Evolutionary conservation across 805 yeast genomes (phyloP), one percentile per base, ranked within the genome.

Genomic region (Kregervanrija delftensis): DNA sequence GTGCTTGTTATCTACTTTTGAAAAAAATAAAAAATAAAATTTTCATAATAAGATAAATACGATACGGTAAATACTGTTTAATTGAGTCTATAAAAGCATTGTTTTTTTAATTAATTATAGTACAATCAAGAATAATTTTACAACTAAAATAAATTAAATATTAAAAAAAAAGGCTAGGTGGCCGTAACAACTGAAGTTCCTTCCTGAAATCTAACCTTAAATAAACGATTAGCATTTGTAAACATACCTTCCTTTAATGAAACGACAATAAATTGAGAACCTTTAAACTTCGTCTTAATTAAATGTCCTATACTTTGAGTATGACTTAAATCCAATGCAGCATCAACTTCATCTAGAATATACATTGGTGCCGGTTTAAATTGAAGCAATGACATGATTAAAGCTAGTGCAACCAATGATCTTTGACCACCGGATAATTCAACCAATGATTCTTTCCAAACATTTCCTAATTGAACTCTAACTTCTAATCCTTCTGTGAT

Each of bases 291-390:
- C 0, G 97, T 91, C 66, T 91, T 93, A 64, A 93, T 93, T 61
- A 93, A 72, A 58, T 88, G 96, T 3, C 99, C 99, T 57, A 93
- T 93, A 58, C 93, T 93, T 63, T 93, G 98, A 1, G 99, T 93
- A 61, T 93, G 99, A 47, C 95, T 86, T 51, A 91, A 74, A 71
- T 93, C 99, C 52, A 93, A 73, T 1, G 99, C 99, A 1, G 99
- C 99, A 68, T 93, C 99, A 34, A 93, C 97, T 67, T 93, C 99
- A 66, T 93, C 99, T 46, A 93, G 69, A 54, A 93, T 91, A 59
- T 93, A 93, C 96, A 93, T 86, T 8, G 99, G 99, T 1, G 99
- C 99, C 5, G 99, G 99, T 62, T 89, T 87, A 71, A 86, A 91
- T 63, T 89, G 96, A 41, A 93, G 69, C 49, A 93, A 71, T 0